Base-by-base conservation (phyloP, 164 flowering plant species). In the Magnolia changhungtana region DNA sequence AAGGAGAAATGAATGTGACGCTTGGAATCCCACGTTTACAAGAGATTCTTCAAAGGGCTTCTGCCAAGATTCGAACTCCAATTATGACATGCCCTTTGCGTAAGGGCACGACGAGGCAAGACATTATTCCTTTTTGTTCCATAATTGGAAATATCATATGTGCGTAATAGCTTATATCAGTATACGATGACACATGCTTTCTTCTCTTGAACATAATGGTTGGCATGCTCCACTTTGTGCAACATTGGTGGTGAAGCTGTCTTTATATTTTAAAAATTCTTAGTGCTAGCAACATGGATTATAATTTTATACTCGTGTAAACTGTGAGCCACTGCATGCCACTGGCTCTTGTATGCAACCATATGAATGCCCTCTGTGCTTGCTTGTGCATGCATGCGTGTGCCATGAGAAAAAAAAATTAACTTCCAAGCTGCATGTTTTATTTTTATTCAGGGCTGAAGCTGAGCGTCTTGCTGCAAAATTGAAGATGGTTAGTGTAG, bases 21-120 rank as follows among this genome's bases (percentile, higher is more conserved):
- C 89, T 96, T n/a, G 99, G 99, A 80, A 93, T 96, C 75, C 99
- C 99, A 77, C 98, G 99, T 72, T 84, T 96, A 63, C 98, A 93
- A 77, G 99, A 93, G 82, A 96, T 96, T 75, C 77, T 96, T 78
- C 92, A 89, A 95, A 89, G 91, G 74, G 99, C 98, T 65, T 84
- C 98, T 37, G 79, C 50, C 76, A 85, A 84, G 31, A 91, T 96
- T 45, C 89, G 82, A 79, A 92, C 98, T 76, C 99, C 99, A 18
- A 80, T 91, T 45, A 89, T 96, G 95, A 87, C 93, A 13, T 93
- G 98, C 74, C 98, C 97, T 50, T 76, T 94, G 82, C 79, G 6
- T 13, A 69, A 78, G 75, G 89, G 83, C 19, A 90, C 76, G 74
- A 84, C 95, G 67, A 78, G 81, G 99, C 91, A 75, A 87, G 95